A percentile compares a stretch with the other conserved stretches of the same genome.
These are phyloP conservation scores for Pyrenophora seminiperda DNA, from an alignment of 2,329 filamentous ascomycete genomes.

Conservation along the genomic window DNA sequence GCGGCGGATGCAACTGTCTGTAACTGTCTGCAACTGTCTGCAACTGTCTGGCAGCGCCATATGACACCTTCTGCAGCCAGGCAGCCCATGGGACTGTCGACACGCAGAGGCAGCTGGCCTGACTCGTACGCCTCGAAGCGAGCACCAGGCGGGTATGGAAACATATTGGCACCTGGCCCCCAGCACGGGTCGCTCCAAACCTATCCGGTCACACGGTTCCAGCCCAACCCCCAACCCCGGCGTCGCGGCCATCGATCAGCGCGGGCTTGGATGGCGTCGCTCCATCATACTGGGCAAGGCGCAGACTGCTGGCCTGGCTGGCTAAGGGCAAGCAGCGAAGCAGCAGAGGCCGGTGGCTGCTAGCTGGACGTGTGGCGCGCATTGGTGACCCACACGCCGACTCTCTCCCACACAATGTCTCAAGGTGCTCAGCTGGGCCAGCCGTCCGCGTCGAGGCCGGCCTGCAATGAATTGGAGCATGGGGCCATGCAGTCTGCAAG, in stretches of 20 bases:
- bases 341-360: too few species aligned
- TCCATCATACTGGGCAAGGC: conserved; percentile 3
- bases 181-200: conserved; percentile 5
- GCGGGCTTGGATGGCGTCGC: not conserved
- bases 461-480: too few species aligned
- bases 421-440: conserved; percentile 1
- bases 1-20: too few species aligned
- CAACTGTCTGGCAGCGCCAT: too few species aligned
- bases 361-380: too few species aligned
- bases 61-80: not conserved
- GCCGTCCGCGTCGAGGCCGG: not conserved
- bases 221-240: conserved; percentile 5
- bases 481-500: too few species aligned
- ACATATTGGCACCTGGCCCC: conserved; percentile 4
- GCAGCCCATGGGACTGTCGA: not conserved
- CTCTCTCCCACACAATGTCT: too few species aligned
- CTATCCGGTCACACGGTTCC: conserved; percentile 14
- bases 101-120: not conserved
- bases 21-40: too few species aligned
- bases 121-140: conserved; percentile 11
- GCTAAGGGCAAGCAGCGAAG: too few species aligned
- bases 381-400: too few species aligned
- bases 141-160: conserved; percentile 8
- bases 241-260: conserved; percentile 3
- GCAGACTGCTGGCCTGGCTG: too few species aligned